Percentiles rank a stretch among this genome's conserved stretches.
phyloP scores from a whole-genome alignment of 495 filamentous ascomycete species.

The Jackrogersella multiformis region DNA sequence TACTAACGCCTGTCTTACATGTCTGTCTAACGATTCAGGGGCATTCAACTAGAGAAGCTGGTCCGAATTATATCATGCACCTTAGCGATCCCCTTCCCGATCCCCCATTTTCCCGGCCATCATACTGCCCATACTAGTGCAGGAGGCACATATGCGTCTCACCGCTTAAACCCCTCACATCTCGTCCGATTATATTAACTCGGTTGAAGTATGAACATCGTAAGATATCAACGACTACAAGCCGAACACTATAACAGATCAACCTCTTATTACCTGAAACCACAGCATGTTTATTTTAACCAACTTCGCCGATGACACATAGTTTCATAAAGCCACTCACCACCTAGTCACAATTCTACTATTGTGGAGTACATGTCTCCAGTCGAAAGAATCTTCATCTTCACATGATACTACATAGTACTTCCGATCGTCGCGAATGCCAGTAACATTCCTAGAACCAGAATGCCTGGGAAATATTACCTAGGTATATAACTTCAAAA shows the following conservation, averaged over 20 bases:
- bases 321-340: background rate
- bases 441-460: too few relatives aligned
- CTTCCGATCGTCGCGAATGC: background rate
- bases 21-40: constrained; percentile 6
- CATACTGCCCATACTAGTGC: constrained; percentile 6
- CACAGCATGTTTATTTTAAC: background rate
- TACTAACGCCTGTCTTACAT: constrained; percentile 16
- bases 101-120: constrained; percentile 31
- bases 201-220: constrained; percentile 18
- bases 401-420: constrained; percentile 7
- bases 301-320: constrained; percentile 22
- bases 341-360: background rate
- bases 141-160: constrained; percentile 6
- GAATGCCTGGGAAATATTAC: too few relatives aligned
- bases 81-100: constrained; percentile 14
- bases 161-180: constrained; percentile 26
- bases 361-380: background rate
- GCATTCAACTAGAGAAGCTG: constrained; percentile 4
- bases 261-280: constrained; percentile 13
- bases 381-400: background rate
- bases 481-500: background rate
- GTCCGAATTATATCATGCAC: constrained; percentile 15
- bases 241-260: constrained; percentile 17
- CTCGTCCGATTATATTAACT: constrained; percentile 21
- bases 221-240: constrained; percentile 30